Evolutionary conservation across 768 basidiomycete species (phyloP), one percentile per base, ranked within the genome.

Genomic region (Leccinellum luteum): DNA sequence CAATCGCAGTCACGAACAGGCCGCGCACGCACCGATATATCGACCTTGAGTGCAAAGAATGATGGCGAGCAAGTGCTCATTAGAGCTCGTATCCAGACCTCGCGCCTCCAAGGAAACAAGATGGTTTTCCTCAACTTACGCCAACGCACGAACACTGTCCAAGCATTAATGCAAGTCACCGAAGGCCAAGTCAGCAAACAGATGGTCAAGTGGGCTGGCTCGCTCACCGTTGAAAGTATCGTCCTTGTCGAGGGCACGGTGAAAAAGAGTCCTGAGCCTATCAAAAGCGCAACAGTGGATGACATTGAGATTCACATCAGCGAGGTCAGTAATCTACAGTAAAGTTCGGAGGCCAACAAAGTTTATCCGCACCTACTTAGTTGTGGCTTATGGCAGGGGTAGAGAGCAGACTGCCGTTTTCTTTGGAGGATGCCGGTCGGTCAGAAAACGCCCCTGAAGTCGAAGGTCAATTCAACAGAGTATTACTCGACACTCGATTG

Each of bases 91-190:
- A 80, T 99, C 45, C 93, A 96, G 71, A 94, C 90, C 15, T 88
- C 90, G 27, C 87, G 97, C 54, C 89, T 91, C 0, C 92, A 97
- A 72, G 94, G 92, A 64, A 91, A 85, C 76, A 99, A 94, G 78
- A 94, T 98, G 85, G 90, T 91, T 52, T 99, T 99, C 76, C 75
- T 98, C 52, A 87, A 87, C 69, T 81, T 99, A 55, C 90, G 96
- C 58, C 96, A 99, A 73, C 84, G 90, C 64, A 87, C 82, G 14
- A 81, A 89, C 68, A 81, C 95, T 55, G 86, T 99, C 9, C 96
- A 98, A 71, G 94, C 90, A 34, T 76, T 98, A 41, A 77, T 96
- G 59, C 74, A 78, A 49, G 84, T 90, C 23, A 76, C 87, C 10
- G 81, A 85, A 12, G 89, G 84, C 48, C 86, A 83, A 66, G 81